Percentiles rank a stretch among this genome's conserved stretches.
Conservation (phyloP, 768 basidiomycete species). For the Cubamyces sp. region DNA sequence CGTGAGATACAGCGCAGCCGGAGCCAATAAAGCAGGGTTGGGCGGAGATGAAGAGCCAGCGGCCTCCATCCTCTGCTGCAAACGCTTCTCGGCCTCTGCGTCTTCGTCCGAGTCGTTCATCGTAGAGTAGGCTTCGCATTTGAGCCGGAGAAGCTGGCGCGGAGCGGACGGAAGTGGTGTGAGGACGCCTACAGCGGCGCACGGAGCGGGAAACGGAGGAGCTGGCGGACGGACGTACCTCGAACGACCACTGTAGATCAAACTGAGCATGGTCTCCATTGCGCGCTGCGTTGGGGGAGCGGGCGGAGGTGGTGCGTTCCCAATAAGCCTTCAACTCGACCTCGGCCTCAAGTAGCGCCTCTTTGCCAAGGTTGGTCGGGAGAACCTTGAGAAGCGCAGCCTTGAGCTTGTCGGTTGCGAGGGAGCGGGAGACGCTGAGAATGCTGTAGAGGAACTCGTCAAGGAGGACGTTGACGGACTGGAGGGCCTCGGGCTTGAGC, state of each 20-base stretch:
- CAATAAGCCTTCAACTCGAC: constrained; percentile 89
- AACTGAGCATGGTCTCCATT: constrained; percentile 55
- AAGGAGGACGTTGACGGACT: constrained; percentile 76
- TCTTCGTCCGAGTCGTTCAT: constrained; percentile 84
- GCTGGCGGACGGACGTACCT: constrained; percentile 47
- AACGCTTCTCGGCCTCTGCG: constrained; percentile 59
- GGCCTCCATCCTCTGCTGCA: constrained; percentile 66
- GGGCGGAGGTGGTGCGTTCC: constrained; percentile 63
- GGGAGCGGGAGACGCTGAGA: constrained; percentile 64
- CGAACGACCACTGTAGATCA: constrained; percentile 73
- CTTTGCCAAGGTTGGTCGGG: constrained; percentile 85
- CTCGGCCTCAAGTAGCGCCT: constrained; percentile 91
- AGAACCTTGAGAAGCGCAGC: constrained; percentile 71
- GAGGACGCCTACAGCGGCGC: not conserved
- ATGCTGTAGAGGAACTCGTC: constrained; percentile 84
- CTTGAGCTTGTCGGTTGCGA: constrained; percentile 76
- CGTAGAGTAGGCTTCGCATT: constrained; percentile 88
- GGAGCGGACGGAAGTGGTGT: not conserved
- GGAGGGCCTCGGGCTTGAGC: constrained; percentile 78
- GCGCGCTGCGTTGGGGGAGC: constrained; percentile 45
- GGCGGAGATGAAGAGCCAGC: constrained; percentile 52
- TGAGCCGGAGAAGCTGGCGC: constrained; percentile 72
- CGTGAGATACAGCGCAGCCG: constrained; percentile 88
- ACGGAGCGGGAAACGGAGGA: constrained; percentile 26
- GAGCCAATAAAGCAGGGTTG: constrained; percentile 63